phyloP scores from a whole-genome alignment of 2,329 filamentous ascomycete species.

The Ceratocystis alfenasii region DNA sequence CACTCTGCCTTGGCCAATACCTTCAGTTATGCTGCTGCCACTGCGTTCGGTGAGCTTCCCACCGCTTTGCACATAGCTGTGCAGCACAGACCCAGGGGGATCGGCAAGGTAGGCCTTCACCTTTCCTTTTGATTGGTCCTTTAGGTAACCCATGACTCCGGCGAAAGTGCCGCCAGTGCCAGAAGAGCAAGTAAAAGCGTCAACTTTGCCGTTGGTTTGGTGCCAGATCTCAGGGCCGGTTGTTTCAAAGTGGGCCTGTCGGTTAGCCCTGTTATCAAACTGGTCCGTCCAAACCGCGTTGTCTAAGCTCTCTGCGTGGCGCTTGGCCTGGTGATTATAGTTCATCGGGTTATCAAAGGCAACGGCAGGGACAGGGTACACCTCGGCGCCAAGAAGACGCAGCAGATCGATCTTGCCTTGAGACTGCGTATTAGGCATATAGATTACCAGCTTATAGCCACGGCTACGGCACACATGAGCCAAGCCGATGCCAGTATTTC shows the following conservation, averaged over 20 bases:
- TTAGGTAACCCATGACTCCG: conserved; percentile 77
- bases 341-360: conserved; percentile 91
- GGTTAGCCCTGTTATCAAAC: conserved; percentile 93
- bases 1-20: conserved; percentile 89
- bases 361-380: conserved; percentile 89
- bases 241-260: conserved; percentile 88
- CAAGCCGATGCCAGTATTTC: conserved; percentile 95
- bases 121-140: conserved; percentile 62
- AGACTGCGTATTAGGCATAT: conserved; percentile 98
- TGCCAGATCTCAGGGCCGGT: conserved; percentile 96
- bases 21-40: conserved; percentile 89
- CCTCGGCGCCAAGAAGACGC: conserved; percentile 80
- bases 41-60: conserved; percentile 69
- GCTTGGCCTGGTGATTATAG: conserved; percentile 90
- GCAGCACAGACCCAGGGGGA: conserved; percentile 83
- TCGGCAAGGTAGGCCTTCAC: conserved; percentile 88
- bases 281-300: conserved; percentile 98
- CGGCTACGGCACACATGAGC: conserved; percentile 88
- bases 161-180: conserved; percentile 88
- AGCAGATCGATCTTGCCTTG: conserved; percentile 95
- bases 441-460: conserved; percentile 93
- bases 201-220: conserved; percentile 73
- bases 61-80: conserved; percentile 79
- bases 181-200: conserved; percentile 91
- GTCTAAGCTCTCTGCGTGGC: conserved; percentile 74